These are phyloP conservation scores for Psilocybe cubensis DNA, from an alignment of 768 basidiomycete genomes.

Conservation along the genomic window DNA sequence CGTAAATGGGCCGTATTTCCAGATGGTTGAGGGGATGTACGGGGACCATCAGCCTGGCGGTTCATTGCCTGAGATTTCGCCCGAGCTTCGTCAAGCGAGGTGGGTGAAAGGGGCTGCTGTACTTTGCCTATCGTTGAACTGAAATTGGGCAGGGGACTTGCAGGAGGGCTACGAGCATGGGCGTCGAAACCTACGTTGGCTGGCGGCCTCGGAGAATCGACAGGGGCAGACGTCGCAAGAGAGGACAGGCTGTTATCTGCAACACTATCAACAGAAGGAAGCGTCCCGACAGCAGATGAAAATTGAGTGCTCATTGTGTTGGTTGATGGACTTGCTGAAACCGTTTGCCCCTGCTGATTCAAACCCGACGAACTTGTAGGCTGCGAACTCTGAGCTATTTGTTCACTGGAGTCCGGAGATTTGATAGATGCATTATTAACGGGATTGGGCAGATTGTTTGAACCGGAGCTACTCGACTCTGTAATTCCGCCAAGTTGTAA, in stretches of 20 bases:
- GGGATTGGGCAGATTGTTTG: not conserved
- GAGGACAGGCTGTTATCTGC: slow-evolving; percentile 14
- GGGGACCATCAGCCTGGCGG: not conserved
- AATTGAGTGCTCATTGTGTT: slow-evolving; percentile 15
- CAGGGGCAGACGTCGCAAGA: slow-evolving; percentile 13
- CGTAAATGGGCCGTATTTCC: not conserved
- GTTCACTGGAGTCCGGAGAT: slow-evolving; percentile 11
- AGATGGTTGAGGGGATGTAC: slow-evolving; percentile 12
- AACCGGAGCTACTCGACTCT: not conserved
- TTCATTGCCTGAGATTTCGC: slow-evolving; percentile 10
- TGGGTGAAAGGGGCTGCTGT: slow-evolving; percentile 7
- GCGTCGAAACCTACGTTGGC: slow-evolving; percentile 2
- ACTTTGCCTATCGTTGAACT: not conserved
- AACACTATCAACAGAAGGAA: slow-evolving; percentile 3
- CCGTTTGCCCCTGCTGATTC: not conserved
- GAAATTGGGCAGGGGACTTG: not conserved
- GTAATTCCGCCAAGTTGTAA: slow-evolving; percentile 3
- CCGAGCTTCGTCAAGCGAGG: slow-evolving; percentile 5
- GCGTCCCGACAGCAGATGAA: slow-evolving; percentile 3
- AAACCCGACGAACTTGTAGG: slow-evolving; percentile 15
- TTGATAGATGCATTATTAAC: not conserved
- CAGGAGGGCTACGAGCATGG: slow-evolving; percentile 1
- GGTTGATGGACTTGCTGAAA: slow-evolving; percentile 3
- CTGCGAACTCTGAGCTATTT: slow-evolving; percentile 22
- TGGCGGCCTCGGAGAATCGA: slow-evolving; percentile 7